Evolutionary conservation across 2,329 filamentous ascomycete genomes (phyloP).

Genomic region (Calonectria pauciramosa): DNA sequence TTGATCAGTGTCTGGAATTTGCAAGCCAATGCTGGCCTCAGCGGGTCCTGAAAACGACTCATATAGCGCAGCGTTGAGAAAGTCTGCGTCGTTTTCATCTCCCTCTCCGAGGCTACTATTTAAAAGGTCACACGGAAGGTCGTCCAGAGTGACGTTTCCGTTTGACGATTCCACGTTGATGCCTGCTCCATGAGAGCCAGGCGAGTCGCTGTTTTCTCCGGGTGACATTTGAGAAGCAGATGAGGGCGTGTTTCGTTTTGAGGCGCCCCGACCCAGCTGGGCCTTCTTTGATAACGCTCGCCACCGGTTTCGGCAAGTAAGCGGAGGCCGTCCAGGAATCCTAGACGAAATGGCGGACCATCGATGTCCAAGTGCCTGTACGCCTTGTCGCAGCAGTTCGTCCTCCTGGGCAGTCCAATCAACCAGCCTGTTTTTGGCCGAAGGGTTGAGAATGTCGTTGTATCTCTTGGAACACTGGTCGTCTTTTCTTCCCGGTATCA

Average conservation of each 20-base stretch:
- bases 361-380: slow-evolving; percentile 42
- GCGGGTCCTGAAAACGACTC: slow-evolving; percentile 36
- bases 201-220: slow-evolving; percentile 33
- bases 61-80: slow-evolving; percentile 39
- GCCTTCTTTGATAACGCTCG: slow-evolving; percentile 36
- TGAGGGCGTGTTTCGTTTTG: slow-evolving; percentile 37
- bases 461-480: slow-evolving; percentile 49
- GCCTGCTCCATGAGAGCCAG: slow-evolving; percentile 26
- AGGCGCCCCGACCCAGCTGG: slow-evolving; percentile 30
- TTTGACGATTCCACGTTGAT: slow-evolving; percentile 5
- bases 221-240: slow-evolving; percentile 37
- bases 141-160: slow-evolving; percentile 9
- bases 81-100: slow-evolving; percentile 29
- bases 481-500: slow-evolving; percentile 48
- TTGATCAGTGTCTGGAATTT: slow-evolving; percentile 11
- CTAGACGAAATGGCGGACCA: slow-evolving; percentile 46
- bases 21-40: slow-evolving; percentile 21
- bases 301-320: slow-evolving; percentile 48
- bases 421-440: slow-evolving; percentile 41
- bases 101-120: slow-evolving; percentile 19
- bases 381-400: slow-evolving; percentile 40
- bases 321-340: slow-evolving; percentile 44
- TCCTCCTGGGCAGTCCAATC: slow-evolving; percentile 47
- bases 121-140: slow-evolving; percentile 21
- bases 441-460: slow-evolving; percentile 46